Evolutionary conservation across 2,329 filamentous ascomycete species (phyloP), one percentile per base, ranked within the genome.

Genomic region (Cladosporium cucumerinum): DNA sequence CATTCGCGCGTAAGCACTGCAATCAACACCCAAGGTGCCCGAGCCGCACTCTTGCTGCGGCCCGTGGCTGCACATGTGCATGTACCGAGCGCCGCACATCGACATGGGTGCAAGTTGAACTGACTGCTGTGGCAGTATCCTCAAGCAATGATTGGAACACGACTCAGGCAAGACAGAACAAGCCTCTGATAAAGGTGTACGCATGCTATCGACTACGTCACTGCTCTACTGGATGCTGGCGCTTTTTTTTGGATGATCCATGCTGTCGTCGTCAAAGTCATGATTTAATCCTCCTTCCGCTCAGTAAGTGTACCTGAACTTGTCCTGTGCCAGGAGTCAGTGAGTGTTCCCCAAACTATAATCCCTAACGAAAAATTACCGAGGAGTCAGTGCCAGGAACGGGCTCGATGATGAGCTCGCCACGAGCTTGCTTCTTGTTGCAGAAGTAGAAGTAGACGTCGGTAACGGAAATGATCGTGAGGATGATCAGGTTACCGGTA

Each of bases 371-470:
- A 46, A 14, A n/a, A 32, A 23, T 58, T 36, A 58, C 55, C 23
- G 36, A 46, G 16, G 54, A 49, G 66, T 67, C 68, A 39, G 69
- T 69, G 48, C 68, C 67, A 43, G 64, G 6, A 14, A 62, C 66
- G 5, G 68, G 68, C 63, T 72, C 70, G 48, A 72, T 67, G 18
- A 67, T 66, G 10, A 60, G 61, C 30, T 66, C 66, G 12, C 70
- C 70, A 11, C 63, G 36, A 7, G 67, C 66, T 23, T 67, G 66
- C 64, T 66, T 70, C 62, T 64, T 66, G 48, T 72, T 71, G 46
- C 51, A 54, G 52, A 69, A 67, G 43, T 62, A 67, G 55, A 72
- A 72, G 63, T 69, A 67, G 8, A 63, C 65, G 39, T 71, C 68
- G 46, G 69, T 51, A 12, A 65, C 5, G 14, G 57, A 39, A 18